phyloP scores from a whole-genome alignment of 305 asterid species.

The Petunia hybrid region DNA sequence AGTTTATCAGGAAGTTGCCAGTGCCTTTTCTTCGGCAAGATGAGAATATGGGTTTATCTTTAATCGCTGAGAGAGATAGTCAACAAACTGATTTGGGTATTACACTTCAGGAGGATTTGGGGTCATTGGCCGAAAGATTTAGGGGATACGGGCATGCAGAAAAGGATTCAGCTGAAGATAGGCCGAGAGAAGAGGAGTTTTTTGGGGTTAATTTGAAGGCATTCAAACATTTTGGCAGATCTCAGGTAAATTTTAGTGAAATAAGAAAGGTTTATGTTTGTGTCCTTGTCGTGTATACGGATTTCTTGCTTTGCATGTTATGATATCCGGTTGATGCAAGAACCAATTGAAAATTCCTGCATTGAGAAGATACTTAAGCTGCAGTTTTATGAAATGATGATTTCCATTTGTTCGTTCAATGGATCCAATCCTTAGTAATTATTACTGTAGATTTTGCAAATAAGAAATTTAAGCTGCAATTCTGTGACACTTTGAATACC shows the following conservation, averaged over 20 bases:
- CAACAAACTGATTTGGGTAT: constrained; percentile 60
- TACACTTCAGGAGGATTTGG: constrained; percentile 80
- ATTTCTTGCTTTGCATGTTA: constrained; percentile 16
- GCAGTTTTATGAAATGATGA: not conserved
- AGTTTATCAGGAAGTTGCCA: constrained; percentile 71
- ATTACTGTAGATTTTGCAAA: not conserved
- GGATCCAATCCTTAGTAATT: not conserved
- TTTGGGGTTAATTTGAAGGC: constrained; percentile 65
- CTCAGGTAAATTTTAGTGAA: constrained; percentile 60
- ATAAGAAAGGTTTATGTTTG: not conserved
- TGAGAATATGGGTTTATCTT: constrained; percentile 52
- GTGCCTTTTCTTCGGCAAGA: constrained; percentile 73
- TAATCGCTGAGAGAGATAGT: constrained; percentile 48
- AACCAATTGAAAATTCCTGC: not conserved
- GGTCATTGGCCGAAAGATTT: constrained; percentile 73
- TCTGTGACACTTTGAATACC: not conserved
- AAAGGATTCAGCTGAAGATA: constrained; percentile 54
- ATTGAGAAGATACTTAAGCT: not conserved
- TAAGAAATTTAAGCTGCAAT: constrained; percentile 11
- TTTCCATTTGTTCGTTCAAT: constrained; percentile 5
- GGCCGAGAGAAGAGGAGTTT: constrained; percentile 62
- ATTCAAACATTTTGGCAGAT: constrained; percentile 71
- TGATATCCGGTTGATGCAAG: constrained; percentile 16
- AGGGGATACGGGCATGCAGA: constrained; percentile 71
- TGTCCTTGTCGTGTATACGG: not conserved